Evolutionary conservation across 139 green algal species (phyloP), one percentile per base, ranked within the genome.

Genomic region (Picochlorum costavermella): DNA sequence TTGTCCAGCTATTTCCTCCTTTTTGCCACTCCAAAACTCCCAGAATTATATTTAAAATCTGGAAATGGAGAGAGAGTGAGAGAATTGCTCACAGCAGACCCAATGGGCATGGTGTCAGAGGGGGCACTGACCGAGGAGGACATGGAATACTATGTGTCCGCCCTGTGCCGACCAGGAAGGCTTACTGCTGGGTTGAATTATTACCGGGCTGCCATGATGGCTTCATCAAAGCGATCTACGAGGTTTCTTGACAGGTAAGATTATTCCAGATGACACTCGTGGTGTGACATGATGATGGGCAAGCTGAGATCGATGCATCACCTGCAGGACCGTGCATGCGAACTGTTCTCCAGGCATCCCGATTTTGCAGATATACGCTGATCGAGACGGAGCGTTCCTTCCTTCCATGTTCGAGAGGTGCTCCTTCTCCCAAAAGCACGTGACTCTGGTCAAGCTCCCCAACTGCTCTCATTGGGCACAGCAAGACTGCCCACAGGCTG

Each of bases 1-100:
- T 36, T 40, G 37, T 76, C 57, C 6, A 68, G 30, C 28, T 89
- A 89, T 73, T 74, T 87, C 4, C 36, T 85, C 44, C 17, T 66
- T n/a, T 78, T 75, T 30, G 57, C 70, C 30, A 12, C 16, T 10
- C 64, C 48, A 31, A 14, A 4, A 5, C 37, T 70, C 5, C 49
- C 49, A 23, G 64, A 70, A 50, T 6, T 60, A 26, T 51, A 20
- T 12, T n/a, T 70, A 5, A n/a, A 26, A n/a, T 16, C 50, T 4
- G 3, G 17, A 26, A 26, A 70, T n/a, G 60, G 31, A 9, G 11
- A 50, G 2, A 13, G 29, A 33, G 3, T 70, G 11, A 9, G 49
- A 17, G 12, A 49, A 25, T 30, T 70, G 23, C 49, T 70, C n/a
- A 26, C 10, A 13, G 5, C 6, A 31, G 16, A 6, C 8, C 2